phyloP scores from a whole-genome alignment of 441 rosid species.

The Omphalea diandra region DNA sequence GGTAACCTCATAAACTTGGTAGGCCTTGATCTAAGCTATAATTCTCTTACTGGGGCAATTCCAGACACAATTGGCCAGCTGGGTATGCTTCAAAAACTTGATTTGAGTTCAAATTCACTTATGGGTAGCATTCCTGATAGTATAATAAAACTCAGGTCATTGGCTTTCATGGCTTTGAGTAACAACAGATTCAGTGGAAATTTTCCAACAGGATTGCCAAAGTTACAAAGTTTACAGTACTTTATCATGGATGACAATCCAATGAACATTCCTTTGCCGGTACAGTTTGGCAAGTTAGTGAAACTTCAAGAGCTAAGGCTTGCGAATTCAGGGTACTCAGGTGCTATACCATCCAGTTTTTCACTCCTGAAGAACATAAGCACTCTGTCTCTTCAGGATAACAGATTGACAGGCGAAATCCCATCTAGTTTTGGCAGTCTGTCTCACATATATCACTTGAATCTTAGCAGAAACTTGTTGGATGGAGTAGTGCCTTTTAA shows the following conservation, averaged over 20 bases:
- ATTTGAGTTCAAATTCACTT: constrained; percentile 75
- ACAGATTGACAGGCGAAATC: constrained; percentile 68
- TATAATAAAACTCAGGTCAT: constrained; percentile 47
- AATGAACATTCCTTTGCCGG: constrained; percentile 55
- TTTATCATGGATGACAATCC: constrained; percentile 88
- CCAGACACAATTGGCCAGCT: constrained; percentile 62
- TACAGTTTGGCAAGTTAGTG: constrained; percentile 47
- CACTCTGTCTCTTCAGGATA: constrained; percentile 77
- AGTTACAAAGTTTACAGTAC: constrained; percentile 64
- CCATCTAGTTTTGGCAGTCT: constrained; percentile 49
- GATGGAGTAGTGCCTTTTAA: constrained; percentile 72
- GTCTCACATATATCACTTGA: constrained; percentile 72
- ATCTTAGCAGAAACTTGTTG: constrained; percentile 65
- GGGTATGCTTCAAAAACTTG: constrained; percentile 78
- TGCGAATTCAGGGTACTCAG: constrained; percentile 68
- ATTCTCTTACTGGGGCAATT: constrained; percentile 51
- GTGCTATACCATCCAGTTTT: constrained; percentile 59
- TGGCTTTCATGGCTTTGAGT: constrained; percentile 73
- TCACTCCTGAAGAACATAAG: constrained; percentile 56
- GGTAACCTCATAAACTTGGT: constrained; percentile 59
- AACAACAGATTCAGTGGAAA: constrained; percentile 60
- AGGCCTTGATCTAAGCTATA: constrained; percentile 85
- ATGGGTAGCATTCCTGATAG: constrained; percentile 54
- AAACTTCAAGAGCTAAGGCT: constrained; percentile 80
- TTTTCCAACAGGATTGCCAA: constrained; percentile 57